phyloP scores from a whole-genome alignment of 177 flowering plant genomes.

The Vitis hybrid region DNA sequence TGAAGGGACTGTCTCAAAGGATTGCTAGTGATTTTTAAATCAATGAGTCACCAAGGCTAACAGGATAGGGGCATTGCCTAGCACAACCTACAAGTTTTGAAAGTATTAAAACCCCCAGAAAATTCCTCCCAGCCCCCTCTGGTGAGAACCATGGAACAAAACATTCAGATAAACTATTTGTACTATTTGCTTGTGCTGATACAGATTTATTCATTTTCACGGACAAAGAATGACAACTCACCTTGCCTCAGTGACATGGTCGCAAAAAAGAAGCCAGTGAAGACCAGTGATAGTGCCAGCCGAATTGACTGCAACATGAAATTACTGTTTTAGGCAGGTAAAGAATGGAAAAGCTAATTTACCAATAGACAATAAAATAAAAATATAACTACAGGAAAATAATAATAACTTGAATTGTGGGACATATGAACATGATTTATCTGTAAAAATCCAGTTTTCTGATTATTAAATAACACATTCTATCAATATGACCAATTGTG shows the following conservation, averaged over 20 bases:
- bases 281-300: slow-evolving; percentile 53
- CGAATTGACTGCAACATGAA: slow-evolving; percentile 66
- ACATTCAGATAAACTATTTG: not conserved
- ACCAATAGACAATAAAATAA: not conserved
- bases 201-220: not conserved
- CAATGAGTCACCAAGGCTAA: too few species aligned
- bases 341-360: not conserved
- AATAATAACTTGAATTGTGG: too few species aligned
- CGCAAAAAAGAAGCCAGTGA: slow-evolving; percentile 66
- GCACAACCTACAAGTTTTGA: too few species aligned
- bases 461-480: too few species aligned
- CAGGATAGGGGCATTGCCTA: too few species aligned
- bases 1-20: too few species aligned
- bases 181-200: not conserved
- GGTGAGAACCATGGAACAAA: not conserved
- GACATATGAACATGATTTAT: too few species aligned
- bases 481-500: too few species aligned
- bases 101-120: too few species aligned
- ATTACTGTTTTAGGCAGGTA: not conserved
- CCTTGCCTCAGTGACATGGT: slow-evolving; percentile 75
- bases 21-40: too few species aligned
- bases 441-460: too few species aligned
- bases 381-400: too few species aligned
- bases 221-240: slow-evolving; percentile 30
- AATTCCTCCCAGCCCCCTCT: not conserved